Conservation (phyloP, 2,329 filamentous ascomycete species). For the Sporothrix luriei region DNA sequence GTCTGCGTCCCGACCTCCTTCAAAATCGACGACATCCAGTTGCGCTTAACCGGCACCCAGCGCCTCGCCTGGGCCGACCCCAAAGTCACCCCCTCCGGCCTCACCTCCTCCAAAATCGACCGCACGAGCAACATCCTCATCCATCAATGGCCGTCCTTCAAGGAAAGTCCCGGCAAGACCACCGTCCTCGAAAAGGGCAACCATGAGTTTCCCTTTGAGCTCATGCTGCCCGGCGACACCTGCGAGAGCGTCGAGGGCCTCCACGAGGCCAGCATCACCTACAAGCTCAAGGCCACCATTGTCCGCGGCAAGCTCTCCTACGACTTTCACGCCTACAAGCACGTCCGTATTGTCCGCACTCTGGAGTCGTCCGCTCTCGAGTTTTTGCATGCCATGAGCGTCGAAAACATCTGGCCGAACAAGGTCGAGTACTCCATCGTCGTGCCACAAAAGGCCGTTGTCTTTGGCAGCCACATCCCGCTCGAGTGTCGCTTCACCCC, state of each 20-base stretch:
- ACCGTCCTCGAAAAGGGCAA: conserved; percentile 69
- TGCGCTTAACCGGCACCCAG: conserved; percentile 70
- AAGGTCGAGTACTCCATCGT: conserved; percentile 96
- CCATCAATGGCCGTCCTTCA: conserved; percentile 70
- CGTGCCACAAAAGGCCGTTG: conserved; percentile 89
- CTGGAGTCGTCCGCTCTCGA: conserved; percentile 75
- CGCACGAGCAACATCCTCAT: conserved; percentile 63
- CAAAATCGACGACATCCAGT: conserved; percentile 71
- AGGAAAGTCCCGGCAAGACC: conserved; percentile 59
- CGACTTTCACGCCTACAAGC: conserved; percentile 79
- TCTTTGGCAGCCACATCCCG: conserved; percentile 84
- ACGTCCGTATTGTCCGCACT: conserved; percentile 75
- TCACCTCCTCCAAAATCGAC: conserved; percentile 62
- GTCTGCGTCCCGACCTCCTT: conserved; percentile 70
- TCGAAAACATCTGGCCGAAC: conserved; percentile 97
- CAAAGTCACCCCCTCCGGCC: conserved; percentile 58
- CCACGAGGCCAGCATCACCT: conserved; percentile 81
- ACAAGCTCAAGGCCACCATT: conserved; percentile 87
- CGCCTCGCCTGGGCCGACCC: conserved; percentile 62
- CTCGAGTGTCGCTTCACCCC: conserved; percentile 87
- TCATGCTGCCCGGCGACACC: conserved; percentile 69
- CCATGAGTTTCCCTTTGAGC: conserved; percentile 81
- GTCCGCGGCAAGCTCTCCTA: conserved; percentile 85
- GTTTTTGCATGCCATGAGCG: conserved; percentile 84
- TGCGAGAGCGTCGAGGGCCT: conserved; percentile 92